Conservation (phyloP, 306 rosid genomes). For the Pterocarpus macrocarpus region DNA sequence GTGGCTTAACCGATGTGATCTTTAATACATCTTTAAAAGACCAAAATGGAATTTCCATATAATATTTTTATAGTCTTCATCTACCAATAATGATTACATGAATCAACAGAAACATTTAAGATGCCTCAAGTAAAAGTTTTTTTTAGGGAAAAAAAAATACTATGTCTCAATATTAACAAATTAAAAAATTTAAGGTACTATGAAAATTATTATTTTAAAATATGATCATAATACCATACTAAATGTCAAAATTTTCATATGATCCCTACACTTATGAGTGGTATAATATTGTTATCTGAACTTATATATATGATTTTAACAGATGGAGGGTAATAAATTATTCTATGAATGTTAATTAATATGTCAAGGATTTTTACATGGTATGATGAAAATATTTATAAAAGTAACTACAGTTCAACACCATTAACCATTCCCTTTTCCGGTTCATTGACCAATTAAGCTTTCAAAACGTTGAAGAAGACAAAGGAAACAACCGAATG, state of each 20-base stretch:
- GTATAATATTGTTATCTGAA: background rate
- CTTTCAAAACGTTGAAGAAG: background rate
- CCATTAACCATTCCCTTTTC: background rate
- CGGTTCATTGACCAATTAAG: background rate
- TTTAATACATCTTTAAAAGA: background rate
- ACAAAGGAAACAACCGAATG: background rate
- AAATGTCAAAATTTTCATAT: background rate
- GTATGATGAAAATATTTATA: too few relatives aligned
- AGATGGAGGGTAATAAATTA: background rate
- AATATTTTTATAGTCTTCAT: too few relatives aligned
- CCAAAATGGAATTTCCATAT: background rate
- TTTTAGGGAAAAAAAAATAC: background rate
- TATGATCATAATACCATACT: background rate
- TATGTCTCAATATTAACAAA: background rate
- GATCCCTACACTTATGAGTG: background rate
- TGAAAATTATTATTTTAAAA: background rate
- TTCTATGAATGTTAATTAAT: background rate
- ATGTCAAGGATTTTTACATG: background rate
- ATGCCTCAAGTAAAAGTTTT: background rate
- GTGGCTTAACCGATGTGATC: too few relatives aligned
- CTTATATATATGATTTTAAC: background rate
- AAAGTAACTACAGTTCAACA: background rate
- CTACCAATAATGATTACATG: too few relatives aligned
- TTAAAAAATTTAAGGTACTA: background rate
- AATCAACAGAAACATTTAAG: too few relatives aligned